These are phyloP conservation scores for Irpex rosettiformis DNA, from an alignment of 1,284 basidiomycete genomes.

Conservation along the genomic window DNA sequence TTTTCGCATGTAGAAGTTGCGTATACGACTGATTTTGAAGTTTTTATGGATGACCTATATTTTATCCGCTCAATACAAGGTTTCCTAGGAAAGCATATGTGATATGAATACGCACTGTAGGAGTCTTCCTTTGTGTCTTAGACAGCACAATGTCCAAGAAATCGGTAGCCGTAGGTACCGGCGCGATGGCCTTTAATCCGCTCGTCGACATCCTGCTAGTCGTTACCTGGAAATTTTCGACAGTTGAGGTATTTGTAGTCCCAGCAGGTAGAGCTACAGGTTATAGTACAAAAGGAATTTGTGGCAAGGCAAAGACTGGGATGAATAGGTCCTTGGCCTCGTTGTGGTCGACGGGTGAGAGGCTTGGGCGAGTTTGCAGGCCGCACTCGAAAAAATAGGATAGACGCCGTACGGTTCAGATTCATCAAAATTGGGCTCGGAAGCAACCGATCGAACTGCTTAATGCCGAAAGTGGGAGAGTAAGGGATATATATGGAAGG, in stretches of 20 bases:
- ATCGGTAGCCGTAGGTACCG: slow-evolving; percentile 93
- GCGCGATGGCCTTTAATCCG: slow-evolving; percentile 93
- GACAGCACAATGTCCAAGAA: slow-evolving; percentile 95
- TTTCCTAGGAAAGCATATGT: too few species aligned
- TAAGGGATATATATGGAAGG: background rate
- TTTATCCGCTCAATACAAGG: too few species aligned
- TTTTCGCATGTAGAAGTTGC: slow-evolving; percentile 98
- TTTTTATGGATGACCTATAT: slow-evolving; percentile 97
- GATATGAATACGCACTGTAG: slow-evolving; percentile 66
- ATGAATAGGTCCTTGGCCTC: slow-evolving; percentile 15
- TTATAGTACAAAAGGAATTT: slow-evolving; percentile 3
- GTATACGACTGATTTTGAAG: slow-evolving; percentile 97
- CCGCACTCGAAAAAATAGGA: background rate
- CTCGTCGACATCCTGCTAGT: slow-evolving; percentile 70
- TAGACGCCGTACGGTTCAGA: background rate
- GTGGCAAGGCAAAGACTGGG: slow-evolving; percentile 6
- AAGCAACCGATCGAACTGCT: background rate
- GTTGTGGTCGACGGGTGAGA: slow-evolving; percentile 6
- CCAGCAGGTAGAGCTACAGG: background rate
- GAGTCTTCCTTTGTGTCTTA: slow-evolving; percentile 95
- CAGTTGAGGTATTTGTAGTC: background rate
- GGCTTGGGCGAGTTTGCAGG: background rate
- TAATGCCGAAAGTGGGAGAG: background rate
- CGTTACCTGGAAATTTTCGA: background rate
- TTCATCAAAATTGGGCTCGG: background rate